Conservation (phyloP, 1,284 basidiomycete species). For the Pseudozyma sp. region DNA sequence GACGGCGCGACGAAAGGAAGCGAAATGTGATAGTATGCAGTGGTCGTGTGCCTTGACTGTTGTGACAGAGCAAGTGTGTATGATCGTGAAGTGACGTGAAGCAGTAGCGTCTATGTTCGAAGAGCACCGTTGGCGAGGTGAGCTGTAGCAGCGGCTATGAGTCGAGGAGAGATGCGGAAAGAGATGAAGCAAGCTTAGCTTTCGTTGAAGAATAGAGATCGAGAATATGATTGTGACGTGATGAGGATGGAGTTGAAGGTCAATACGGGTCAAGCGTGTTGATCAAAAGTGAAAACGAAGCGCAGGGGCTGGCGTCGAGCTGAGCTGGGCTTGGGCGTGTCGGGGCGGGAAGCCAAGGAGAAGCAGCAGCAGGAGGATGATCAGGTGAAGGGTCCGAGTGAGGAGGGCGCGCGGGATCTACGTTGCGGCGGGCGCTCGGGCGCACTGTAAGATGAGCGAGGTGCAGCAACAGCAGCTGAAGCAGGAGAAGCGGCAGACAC, state of each 20-base stretch:
- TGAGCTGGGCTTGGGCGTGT: slow-evolving; percentile 1
- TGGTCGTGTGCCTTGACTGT: neutral
- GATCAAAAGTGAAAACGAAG: neutral
- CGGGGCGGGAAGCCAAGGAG: slow-evolving; percentile 7
- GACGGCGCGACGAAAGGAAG: neutral
- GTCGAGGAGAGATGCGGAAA: neutral
- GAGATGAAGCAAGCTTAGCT: neutral
- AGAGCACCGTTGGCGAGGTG: neutral
- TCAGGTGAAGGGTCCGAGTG: neutral
- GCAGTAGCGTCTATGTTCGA: no score
- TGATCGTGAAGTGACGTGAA: no score
- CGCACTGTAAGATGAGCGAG: slow-evolving; percentile 10
- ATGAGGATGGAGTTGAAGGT: neutral
- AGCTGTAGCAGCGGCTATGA: neutral
- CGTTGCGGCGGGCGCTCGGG: slow-evolving; percentile 6
- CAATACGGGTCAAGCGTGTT: neutral
- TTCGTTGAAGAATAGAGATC: no score
- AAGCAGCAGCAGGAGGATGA: neutral
- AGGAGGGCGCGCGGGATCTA: slow-evolving; percentile 2
- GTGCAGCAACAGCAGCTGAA: neutral
- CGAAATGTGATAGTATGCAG: neutral
- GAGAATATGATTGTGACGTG: neutral
- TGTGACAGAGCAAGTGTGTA: neutral
- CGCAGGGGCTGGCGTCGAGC: neutral
- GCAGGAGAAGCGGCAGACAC: no score